Evolutionary conservation across 768 basidiomycete species (phyloP).

Genomic region (Tricholoma furcatifolium): DNA sequence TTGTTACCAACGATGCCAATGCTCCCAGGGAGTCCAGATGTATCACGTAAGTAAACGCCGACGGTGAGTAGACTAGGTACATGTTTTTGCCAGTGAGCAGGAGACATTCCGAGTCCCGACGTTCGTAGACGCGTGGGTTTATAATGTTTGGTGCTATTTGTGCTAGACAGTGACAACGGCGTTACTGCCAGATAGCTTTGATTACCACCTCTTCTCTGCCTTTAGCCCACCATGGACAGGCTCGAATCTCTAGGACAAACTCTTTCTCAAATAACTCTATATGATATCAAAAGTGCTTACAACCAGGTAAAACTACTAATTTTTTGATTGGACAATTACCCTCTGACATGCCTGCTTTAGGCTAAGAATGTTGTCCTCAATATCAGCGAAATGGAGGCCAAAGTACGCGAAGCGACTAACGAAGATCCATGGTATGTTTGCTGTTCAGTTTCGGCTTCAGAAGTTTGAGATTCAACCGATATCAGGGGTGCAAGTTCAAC

Average conservation of each 20-base stretch:
- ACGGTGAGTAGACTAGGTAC: too few species aligned
- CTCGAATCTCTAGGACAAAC: constrained; percentile 73
- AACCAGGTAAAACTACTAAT: constrained; percentile 62
- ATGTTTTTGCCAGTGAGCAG: too few species aligned
- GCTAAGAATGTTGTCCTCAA: constrained; percentile 97
- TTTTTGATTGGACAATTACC: background rate
- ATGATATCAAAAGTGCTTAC: constrained; percentile 94
- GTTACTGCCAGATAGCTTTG: constrained; percentile 1
- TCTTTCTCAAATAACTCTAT: constrained; percentile 81
- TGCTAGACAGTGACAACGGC: background rate
- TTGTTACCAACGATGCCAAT: too few species aligned
- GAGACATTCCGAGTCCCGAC: too few species aligned
- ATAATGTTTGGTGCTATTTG: constrained; percentile 13
- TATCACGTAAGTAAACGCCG: too few species aligned
- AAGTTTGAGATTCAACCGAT: constrained; percentile 5
- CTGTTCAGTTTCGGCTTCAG: background rate
- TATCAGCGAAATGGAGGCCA: constrained; percentile 95
- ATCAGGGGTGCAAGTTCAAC: constrained; percentile 92
- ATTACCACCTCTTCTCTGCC: background rate
- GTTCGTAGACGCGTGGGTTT: too few species aligned
- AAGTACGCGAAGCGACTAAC: constrained; percentile 95
- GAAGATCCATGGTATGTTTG: constrained; percentile 92
- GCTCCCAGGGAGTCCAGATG: too few species aligned
- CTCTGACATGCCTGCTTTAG: constrained; percentile 32
- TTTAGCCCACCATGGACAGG: constrained; percentile 60